phyloP scores from a whole-genome alignment of 2,329 filamentous ascomycete genomes.

The Iodosphaeria phyllophila region DNA sequence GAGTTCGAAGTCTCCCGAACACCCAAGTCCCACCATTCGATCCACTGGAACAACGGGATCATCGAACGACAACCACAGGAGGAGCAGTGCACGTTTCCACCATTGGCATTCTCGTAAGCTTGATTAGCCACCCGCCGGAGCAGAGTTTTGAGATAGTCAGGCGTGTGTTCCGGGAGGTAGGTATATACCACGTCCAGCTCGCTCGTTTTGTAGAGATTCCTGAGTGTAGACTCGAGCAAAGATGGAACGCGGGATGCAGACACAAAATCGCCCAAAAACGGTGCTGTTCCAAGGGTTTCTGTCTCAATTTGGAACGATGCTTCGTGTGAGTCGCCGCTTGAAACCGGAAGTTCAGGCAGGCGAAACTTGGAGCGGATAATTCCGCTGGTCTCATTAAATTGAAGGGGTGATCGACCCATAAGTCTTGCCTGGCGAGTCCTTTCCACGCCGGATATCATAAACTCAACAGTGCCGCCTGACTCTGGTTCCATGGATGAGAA shows the following conservation, averaged over 20 bases:
- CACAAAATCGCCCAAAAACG: no score
- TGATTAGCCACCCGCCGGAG: constrained; percentile 21
- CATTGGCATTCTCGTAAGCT: constrained; percentile 17
- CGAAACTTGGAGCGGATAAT: constrained; percentile 10
- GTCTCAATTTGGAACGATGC: no score
- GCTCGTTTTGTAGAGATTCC: no score
- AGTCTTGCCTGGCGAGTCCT: constrained; percentile 7
- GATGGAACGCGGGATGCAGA: no score
- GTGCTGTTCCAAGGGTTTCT: no score
- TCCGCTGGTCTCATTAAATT: constrained; percentile 14
- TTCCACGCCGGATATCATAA: constrained; percentile 1
- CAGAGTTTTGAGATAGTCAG: no score
- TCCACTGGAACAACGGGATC: constrained; percentile 35
- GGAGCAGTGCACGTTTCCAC: constrained; percentile 31
- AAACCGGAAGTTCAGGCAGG: constrained; percentile 7
- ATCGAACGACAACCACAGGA: constrained; percentile 29
- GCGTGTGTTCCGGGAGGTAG: no score
- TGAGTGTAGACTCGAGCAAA: no score
- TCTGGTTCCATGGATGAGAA: background rate
- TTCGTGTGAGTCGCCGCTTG: constrained; percentile 18
- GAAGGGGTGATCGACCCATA: constrained; percentile 11
- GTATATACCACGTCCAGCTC: no score
- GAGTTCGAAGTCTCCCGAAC: constrained; percentile 6
- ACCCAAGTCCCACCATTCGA: constrained; percentile 36
- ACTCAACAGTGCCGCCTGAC: background rate